Percentiles rank a stretch among this genome's conserved stretches.
phyloP scores from a whole-genome alignment of 768 basidiomycete species.

The Trametes sanguinea region DNA sequence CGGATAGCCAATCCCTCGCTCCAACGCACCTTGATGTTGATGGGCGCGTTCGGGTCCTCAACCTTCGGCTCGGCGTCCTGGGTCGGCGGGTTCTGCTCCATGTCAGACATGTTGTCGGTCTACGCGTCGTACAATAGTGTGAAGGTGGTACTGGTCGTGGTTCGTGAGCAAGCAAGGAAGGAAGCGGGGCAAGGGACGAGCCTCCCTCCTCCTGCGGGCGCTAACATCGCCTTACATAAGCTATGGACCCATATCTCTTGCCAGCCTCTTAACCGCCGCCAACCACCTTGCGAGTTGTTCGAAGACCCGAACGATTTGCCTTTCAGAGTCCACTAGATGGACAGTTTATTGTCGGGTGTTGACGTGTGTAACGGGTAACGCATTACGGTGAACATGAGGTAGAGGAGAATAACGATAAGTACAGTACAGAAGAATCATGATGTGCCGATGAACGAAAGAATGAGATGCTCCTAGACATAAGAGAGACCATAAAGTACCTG shows the following conservation, averaged over 20 bases:
- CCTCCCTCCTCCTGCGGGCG: neutral
- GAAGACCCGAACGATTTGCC: no score
- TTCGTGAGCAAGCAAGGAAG: conserved; percentile 2
- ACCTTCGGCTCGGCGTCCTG: conserved; percentile 50
- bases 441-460: no score
- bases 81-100: conserved; percentile 37
- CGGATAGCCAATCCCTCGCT: neutral
- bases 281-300: no score
- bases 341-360: no score
- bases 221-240: conserved; percentile 11
- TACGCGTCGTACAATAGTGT: conserved; percentile 2
- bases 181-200: neutral
- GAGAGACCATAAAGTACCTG: no score
- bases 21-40: conserved; percentile 73
- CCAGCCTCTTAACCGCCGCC: neutral
- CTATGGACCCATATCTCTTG: neutral
- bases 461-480: no score
- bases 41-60: conserved; percentile 63
- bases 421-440: no score
- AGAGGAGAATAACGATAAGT: no score
- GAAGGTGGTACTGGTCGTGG: conserved; percentile 3
- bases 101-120: conserved; percentile 53
- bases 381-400: no score
- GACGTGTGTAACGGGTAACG: no score
- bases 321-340: no score